Base-by-base conservation (phyloP, 2,329 filamentous ascomycete species). In the Neonectria neomacrospora region DNA sequence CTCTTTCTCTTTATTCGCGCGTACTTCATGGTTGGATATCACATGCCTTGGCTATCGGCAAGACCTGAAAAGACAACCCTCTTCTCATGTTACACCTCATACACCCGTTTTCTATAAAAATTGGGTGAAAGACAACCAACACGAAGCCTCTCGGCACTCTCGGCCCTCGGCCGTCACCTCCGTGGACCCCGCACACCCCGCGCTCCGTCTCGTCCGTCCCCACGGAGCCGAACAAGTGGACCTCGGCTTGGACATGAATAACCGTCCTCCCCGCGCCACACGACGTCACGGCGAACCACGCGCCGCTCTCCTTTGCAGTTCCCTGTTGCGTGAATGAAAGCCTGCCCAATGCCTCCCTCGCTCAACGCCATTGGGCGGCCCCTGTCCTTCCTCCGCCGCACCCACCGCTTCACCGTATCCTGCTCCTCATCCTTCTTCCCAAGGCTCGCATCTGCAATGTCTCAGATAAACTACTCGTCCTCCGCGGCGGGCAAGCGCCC, bases 401-500 rank as follows among this genome's bases (percentile, higher is more conserved):
- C 51, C 58, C 57, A 47, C 54, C 68, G 59, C 58, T 58, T 56
- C 23, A 26, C 26, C 26, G 18, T 32, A 37, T 42, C 30, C 28
- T 39, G 42, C 20, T 39, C 28, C 44, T 37, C 26, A 23, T 41
- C n/a, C 8, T 57, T 12, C 39, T 58, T 18, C 2, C 39, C 41
- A 5, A 37, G 12, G 1, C 42, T 12, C 2, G 22, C 39, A 54
- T 26, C 28, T 30, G 23, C 56, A 26, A 73, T 73, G 71, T 51
- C 61, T 11, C 66, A 64, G 58, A 62, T 59, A 34, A 60, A 60
- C 39, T 41, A 60, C 41, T 60, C 64, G 18, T 58, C 62, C 11
- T 42, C 68, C 28, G 44, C 67, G 2, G 58, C 66, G 50, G 63
- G 64, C 11, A 77, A 72, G 59, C 77, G 71, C 44, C 58, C 68